Evolutionary conservation across 23 red algal species (phyloP).

Genomic region (Gracilariopsis chorda): DNA sequence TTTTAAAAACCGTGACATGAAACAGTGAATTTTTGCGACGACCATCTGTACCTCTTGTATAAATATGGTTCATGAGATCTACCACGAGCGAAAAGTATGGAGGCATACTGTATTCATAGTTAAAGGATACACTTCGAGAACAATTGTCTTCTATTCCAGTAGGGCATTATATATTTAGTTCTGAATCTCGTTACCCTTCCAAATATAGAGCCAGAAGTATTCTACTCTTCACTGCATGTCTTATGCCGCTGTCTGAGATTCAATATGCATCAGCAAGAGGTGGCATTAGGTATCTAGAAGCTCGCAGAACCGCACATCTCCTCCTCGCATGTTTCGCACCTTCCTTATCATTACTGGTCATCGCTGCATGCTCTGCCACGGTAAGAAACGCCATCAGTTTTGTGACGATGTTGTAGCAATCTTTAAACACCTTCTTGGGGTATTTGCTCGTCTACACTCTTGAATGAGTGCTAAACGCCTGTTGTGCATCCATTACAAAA

Average conservation of each 20-base stretch:
- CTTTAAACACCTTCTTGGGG: too few species aligned
- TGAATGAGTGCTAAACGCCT: too few species aligned
- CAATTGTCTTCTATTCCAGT: neutral
- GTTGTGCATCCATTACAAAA: neutral
- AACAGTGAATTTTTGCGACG: neutral
- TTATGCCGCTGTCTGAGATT: neutral
- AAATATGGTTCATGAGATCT: conserved; percentile 20
- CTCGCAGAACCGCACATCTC: neutral
- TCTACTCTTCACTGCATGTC: neutral
- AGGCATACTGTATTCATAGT: neutral
- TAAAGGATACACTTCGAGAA: neutral
- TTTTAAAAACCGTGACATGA: neutral
- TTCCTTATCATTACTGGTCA: neutral
- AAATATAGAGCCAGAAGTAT: neutral
- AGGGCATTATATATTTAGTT: neutral
- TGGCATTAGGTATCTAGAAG: neutral
- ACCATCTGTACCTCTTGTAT: neutral
- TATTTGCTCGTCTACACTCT: too few species aligned
- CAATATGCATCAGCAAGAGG: conserved; percentile 13
- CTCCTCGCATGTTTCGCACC: neutral
- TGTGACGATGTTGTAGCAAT: neutral
- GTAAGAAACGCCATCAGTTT: conserved; percentile 1
- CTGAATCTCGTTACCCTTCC: too few species aligned
- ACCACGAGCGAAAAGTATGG: neutral
- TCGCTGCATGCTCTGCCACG: neutral